Conservation (phyloP, 768 basidiomycete genomes). For the Pulveroboletus sp. region DNA sequence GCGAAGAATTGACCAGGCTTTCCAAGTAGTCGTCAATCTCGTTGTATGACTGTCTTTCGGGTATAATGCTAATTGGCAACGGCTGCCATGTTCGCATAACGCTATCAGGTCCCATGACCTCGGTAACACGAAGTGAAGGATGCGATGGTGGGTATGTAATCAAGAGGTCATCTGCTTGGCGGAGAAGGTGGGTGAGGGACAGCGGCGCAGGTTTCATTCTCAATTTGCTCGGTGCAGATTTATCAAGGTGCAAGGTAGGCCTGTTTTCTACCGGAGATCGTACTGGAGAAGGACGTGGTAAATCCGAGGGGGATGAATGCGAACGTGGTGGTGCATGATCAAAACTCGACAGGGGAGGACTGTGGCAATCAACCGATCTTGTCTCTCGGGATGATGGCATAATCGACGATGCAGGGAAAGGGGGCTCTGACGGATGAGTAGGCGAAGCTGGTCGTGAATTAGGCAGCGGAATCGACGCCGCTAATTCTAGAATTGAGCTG, state of each 20-base stretch:
- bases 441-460: constrained; percentile 19
- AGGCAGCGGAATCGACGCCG: constrained; percentile 17
- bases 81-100: constrained; percentile 65
- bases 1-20: constrained; percentile 19
- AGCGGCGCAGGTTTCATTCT: constrained; percentile 26
- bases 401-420: background rate
- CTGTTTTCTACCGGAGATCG: background rate
- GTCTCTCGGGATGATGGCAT: background rate
- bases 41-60: constrained; percentile 22
- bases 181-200: constrained; percentile 48
- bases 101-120: constrained; percentile 76
- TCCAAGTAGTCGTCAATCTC: constrained; percentile 27
- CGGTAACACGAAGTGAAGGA: constrained; percentile 45
- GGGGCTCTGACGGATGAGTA: background rate
- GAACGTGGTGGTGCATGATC: constrained; percentile 1
- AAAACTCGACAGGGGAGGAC: background rate
- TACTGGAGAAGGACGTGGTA: background rate
- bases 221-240: constrained; percentile 4
- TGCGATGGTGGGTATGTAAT: constrained; percentile 56
- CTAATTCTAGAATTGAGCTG: constrained; percentile 6
- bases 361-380: background rate
- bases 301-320: constrained; percentile 6
- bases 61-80: constrained; percentile 25
- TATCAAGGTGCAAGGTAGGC: constrained; percentile 2
- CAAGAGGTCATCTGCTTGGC: constrained; percentile 55